Base-by-base conservation (phyloP, 257 asterid species). In the Datura wrightii region DNA sequence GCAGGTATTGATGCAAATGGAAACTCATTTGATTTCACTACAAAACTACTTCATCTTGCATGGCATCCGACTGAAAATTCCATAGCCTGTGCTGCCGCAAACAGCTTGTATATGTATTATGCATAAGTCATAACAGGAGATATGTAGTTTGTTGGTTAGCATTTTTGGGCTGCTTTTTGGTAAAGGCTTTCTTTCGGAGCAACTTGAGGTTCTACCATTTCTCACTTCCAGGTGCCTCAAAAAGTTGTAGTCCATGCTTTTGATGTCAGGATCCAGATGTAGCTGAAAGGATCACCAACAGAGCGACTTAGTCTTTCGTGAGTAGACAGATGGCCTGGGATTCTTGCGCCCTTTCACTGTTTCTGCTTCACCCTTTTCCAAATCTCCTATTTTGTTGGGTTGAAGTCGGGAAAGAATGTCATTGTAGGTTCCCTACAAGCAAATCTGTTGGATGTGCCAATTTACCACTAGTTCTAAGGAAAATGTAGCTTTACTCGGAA, bases 41-140 rank as follows among this genome's bases (percentile, higher is more conserved):
- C 91, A 44, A 94, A 94, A 89, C 91, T 94, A 85, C 97, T 94
- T 88, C 97, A 92, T 90, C 87, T 94, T 79, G 97, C 97, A 10
- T 94, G 97, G 97, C 97, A 94, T 90, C 97, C 97, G 52, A 87
- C 93, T 5, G 95, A 91, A 86, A 92, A 94, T 90, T 90, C 94
- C 44, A 90, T 94, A 24, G 97, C 97, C 6, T 94, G 97, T 89
- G 97, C 97, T 82, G 95, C 95, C 19, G 96, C 97, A 74, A 94
- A 94, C 82, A 94, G 97, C 90, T 87, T 94, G 89, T 94, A 94
- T 71, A 94, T 94, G 97, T 94, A 94, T 91, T 87, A 92, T 24
- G 97, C 97, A 79, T 94, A 86, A 89, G 67, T 59, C 53, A 78
- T 39, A 4, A 53, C 36, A 60, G 41, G 59, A 34, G 79, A 48